Percentiles rank a stretch among this genome's conserved stretches.
Evolutionary conservation across 768 basidiomycete genomes (phyloP).

Genomic region (Tephrocybe sp.): DNA sequence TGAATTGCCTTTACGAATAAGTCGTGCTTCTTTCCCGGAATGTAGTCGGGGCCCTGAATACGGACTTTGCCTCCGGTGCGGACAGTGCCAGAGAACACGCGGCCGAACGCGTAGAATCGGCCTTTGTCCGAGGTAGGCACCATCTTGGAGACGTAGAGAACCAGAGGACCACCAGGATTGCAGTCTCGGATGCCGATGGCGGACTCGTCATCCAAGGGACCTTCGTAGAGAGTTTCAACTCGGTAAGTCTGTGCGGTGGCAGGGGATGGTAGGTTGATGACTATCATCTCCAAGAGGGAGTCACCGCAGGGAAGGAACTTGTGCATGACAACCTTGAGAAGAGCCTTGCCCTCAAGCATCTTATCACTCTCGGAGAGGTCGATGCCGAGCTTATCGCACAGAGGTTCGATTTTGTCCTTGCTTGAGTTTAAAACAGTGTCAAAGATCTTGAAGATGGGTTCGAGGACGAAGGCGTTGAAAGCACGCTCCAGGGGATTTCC

Average conservation of each 20-base stretch:
- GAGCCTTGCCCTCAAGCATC: slow-evolving; percentile 89
- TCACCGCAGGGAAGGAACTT: slow-evolving; percentile 99
- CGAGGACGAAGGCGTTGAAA: slow-evolving; percentile 96
- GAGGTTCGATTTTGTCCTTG: slow-evolving; percentile 76
- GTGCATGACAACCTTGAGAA: slow-evolving; percentile 97
- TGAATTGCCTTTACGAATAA: slow-evolving; percentile 96
- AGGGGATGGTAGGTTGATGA: slow-evolving; percentile 96
- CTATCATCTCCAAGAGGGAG: slow-evolving; percentile 97
- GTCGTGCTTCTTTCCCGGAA: slow-evolving; percentile 97
- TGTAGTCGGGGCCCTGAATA: slow-evolving; percentile 98
- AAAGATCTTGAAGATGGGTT: slow-evolving; percentile 98
- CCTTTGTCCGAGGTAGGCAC: too few relatives aligned
- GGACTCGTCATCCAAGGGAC: slow-evolving; percentile 98
- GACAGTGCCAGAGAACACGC: too few relatives aligned
- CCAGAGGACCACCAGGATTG: slow-evolving; percentile 91
- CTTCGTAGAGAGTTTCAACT: slow-evolving; percentile 98
- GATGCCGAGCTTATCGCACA: slow-evolving; percentile 95
- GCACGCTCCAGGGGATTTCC: slow-evolving; percentile 92
- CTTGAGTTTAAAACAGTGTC: slow-evolving; percentile 98
- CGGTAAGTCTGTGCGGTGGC: slow-evolving; percentile 95
- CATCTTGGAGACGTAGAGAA: slow-evolving; percentile 99
- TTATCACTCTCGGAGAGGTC: slow-evolving; percentile 83
- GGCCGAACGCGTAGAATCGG: too few relatives aligned
- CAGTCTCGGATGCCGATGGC: slow-evolving; percentile 97
- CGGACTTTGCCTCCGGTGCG: too few relatives aligned